A percentile compares a stretch with the other conserved stretches of the same genome.
These are phyloP conservation scores for Nicotiana knightiana DNA, from an alignment of 257 asterid genomes.

Conservation along the genomic window DNA sequence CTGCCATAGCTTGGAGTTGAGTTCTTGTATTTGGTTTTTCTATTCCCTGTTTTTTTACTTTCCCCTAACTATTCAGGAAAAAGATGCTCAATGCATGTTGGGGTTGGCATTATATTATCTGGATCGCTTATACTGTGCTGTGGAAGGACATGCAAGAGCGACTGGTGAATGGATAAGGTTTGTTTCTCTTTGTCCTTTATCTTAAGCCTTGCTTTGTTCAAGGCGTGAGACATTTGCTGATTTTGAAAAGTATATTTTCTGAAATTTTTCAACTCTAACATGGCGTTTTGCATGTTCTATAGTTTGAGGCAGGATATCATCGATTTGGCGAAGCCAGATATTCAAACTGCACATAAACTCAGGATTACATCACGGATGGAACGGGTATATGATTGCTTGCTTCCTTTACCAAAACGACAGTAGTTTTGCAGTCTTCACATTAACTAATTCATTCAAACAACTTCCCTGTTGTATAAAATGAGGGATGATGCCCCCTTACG, in stretches of 20 bases:
- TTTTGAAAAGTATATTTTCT: neutral
- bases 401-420: constrained; percentile 53
- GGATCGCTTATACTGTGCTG: constrained; percentile 68
- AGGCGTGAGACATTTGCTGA: neutral
- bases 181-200: constrained; percentile 17
- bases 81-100: constrained; percentile 75
- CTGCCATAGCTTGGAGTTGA: neutral
- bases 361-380: constrained; percentile 58
- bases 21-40: neutral
- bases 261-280: neutral
- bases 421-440: constrained; percentile 7
- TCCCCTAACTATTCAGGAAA: constrained; percentile 42
- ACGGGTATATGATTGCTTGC: constrained; percentile 86
- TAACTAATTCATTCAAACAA: neutral
- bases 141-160: constrained; percentile 78
- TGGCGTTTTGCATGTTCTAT: constrained; percentile 2
- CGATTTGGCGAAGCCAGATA: constrained; percentile 78
- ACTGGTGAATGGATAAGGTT: constrained; percentile 95
- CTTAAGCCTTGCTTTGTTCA: neutral
- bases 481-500: neutral
- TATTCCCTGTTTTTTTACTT: neutral
- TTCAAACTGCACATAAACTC: constrained; percentile 49
- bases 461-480: neutral
- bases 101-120: constrained; percentile 75
- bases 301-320: constrained; percentile 82